Percentiles rank a stretch among this genome's conserved stretches.
Conservation (phyloP, 179 eudicot species). For the Actinidia arguta region DNA sequence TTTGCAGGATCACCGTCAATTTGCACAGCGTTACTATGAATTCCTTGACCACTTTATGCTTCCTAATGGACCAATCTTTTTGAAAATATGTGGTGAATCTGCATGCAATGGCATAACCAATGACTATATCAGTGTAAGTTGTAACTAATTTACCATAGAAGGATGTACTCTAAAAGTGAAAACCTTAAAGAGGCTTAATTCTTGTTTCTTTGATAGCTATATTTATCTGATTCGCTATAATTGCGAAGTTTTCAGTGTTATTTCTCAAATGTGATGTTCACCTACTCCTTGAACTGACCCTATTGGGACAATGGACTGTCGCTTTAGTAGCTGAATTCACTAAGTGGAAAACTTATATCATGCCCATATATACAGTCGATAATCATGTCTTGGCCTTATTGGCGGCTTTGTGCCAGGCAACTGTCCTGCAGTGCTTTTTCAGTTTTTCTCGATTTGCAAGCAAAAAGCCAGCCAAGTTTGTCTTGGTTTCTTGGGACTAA, state of each 20-base stretch:
- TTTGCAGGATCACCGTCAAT: slow-evolving; percentile 85
- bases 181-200: not conserved
- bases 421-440: not conserved
- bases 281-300: not conserved
- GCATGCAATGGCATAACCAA: slow-evolving; percentile 79
- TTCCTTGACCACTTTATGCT: slow-evolving; percentile 71
- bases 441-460: not conserved
- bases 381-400: not conserved
- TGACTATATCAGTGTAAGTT: slow-evolving; percentile 83
- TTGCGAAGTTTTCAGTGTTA: too few relatives aligned
- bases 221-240: not conserved
- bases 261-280: not conserved
- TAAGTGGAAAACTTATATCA: not conserved
- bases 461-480: slow-evolving; percentile 6
- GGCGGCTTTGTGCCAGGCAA: not conserved
- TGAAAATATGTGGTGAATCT: slow-evolving; percentile 89
- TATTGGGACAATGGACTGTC: not conserved
- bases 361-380: not conserved
- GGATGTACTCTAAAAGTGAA: not conserved
- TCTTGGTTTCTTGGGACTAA: not conserved
- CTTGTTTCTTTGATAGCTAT: not conserved
- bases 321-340: not conserved
- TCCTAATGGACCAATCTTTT: slow-evolving; percentile 91
- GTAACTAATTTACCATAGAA: not conserved
- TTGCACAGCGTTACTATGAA: slow-evolving; percentile 85